A percentile compares a stretch with the other conserved stretches of the same genome.
phyloP scores from a whole-genome alignment of 148 eudicot species.

The Camellia lanceoleosa region DNA sequence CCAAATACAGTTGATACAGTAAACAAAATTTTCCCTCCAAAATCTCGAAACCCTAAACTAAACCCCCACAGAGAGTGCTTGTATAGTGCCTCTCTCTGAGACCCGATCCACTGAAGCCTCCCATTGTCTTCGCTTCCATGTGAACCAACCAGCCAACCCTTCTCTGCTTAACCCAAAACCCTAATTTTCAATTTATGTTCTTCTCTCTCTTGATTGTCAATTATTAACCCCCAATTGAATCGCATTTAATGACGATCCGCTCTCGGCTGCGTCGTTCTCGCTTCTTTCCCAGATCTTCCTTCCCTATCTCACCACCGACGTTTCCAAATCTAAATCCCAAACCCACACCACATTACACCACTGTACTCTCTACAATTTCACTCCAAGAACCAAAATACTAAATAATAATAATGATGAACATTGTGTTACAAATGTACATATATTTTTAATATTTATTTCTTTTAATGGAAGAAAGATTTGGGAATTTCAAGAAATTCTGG shows the following conservation, averaged over 20 bases:
- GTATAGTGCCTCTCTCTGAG: background rate
- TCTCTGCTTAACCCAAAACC: background rate
- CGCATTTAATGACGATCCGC: conserved; percentile 60
- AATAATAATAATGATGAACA: background rate
- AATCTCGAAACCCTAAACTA: background rate
- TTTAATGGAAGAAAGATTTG: background rate
- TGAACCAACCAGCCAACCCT: background rate
- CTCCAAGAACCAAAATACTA: too few species aligned
- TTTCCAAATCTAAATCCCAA: conserved; percentile 11
- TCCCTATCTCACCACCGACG: conserved; percentile 36
- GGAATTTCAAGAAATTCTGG: conserved; percentile 19
- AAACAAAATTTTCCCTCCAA: background rate
- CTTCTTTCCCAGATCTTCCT: conserved; percentile 8
- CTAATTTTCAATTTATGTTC: background rate
- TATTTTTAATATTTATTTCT: background rate
- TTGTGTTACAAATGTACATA: background rate
- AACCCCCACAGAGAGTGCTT: background rate
- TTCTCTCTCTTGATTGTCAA: background rate
- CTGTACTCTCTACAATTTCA: background rate
- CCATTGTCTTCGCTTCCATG: conserved; percentile 21
- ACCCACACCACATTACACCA: background rate
- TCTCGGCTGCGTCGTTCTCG: conserved; percentile 55
- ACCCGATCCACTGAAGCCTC: conserved; percentile 36
- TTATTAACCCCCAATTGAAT: conserved; percentile 4
- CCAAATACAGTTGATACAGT: background rate